Evolutionary conservation across 2,329 filamentous ascomycete species (phyloP), one percentile per base, ranked within the genome.

Genomic region (Penicillium sp.): DNA sequence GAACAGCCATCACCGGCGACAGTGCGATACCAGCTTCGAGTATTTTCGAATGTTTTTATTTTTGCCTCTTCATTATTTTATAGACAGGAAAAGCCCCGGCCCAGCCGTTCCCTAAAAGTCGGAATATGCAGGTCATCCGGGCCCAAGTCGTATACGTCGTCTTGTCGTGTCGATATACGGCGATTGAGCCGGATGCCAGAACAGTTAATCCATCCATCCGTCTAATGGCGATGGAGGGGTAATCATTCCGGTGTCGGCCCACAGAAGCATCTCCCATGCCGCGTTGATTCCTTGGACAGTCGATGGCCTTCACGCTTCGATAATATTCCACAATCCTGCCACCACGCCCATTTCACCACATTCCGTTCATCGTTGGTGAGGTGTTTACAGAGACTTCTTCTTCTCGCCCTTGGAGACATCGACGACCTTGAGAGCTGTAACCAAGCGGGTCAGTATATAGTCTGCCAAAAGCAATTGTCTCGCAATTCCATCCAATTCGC

Each of bases 331-430:
- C 58, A n/a, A 53, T 50, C 65, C 66, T 67, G 66, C 69, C 69
- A 41, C 69, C 67, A 63, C 69, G 57, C 64, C 65, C 61, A 62
- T 56, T 50, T 61, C 61, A 45, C 47, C 56, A 67, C 65, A 63
- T 60, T 70, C 69, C 67, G 68, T 69, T 64, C 67, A 66, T 68
- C 60, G 17, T 31, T 53, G 49, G 21, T 30, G 41, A 58, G 47
- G 63, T 63, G 72, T 75, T 78, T 80, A 80, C 72, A 77, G 71
- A 65, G 76, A 70, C 78, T 80, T 79, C 77, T 79, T 80, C 75
- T 77, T 79, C 67, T 72, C 68, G 61, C 77, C 77, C 72, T 79
- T 79, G 74, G 76, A 74, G 67, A 80, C 78, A 66, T 80, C 78
- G 66, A 75, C 76, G 57, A 80, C 78, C 74, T 80, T 79, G 62